These are phyloP conservation scores for Boehmeria nivea DNA, from an alignment of 306 rosid genomes.

Conservation along the genomic window DNA sequence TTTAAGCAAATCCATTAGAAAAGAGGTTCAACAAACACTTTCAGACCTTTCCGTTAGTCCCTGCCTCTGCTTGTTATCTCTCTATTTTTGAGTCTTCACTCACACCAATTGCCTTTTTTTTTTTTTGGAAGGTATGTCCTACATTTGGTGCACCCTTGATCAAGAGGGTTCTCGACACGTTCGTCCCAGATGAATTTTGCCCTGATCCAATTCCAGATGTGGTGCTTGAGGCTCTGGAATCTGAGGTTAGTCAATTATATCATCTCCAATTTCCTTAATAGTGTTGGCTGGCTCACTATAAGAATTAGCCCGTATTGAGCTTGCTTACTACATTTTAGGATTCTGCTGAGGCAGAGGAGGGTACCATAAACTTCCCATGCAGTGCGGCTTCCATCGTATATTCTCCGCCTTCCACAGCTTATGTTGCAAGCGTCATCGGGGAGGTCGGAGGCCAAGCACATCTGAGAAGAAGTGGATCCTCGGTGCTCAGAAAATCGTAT, in stretches of 20 bases:
- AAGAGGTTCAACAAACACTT: conserved; percentile 56
- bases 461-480: conserved; percentile 75
- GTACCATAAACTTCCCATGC: conserved; percentile 59
- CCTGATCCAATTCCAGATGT: conserved; percentile 74
- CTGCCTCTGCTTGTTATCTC: not conserved
- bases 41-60: conserved; percentile 13
- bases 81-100: conserved; percentile 15
- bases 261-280: no score
- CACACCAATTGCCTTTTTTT: conserved; percentile 6
- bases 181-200: conserved; percentile 88
- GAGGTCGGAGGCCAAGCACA: conserved; percentile 52
- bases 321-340: conserved; percentile 47
- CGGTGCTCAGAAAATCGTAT: conserved; percentile 70
- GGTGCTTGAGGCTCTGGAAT: conserved; percentile 64
- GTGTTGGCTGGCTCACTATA: no score
- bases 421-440: conserved; percentile 44
- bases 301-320: conserved; percentile 2
- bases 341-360: conserved; percentile 41
- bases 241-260: conserved; percentile 49
- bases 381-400: conserved; percentile 56
- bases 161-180: conserved; percentile 64
- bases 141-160: conserved; percentile 67
- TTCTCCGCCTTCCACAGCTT: conserved; percentile 56
- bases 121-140: conserved; percentile 76
- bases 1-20: conserved; percentile 61